Evolutionary conservation across 257 asterid species (phyloP).

Genomic region (Solanum pinnatisectum): DNA sequence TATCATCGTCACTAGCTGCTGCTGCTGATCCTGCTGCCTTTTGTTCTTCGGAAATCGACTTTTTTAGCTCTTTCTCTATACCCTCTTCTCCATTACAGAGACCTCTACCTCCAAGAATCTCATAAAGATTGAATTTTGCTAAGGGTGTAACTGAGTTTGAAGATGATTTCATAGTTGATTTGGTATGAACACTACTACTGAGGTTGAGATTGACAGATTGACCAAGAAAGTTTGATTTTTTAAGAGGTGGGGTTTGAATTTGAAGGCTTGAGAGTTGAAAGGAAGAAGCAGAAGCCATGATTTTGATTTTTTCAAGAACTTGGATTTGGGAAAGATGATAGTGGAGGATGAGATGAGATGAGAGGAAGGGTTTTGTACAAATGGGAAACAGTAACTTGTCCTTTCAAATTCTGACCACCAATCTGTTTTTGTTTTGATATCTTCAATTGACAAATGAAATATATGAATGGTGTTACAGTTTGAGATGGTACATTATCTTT

Average conservation of each 20-base stretch:
- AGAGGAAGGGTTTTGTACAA: not conserved
- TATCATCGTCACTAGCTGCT: not conserved
- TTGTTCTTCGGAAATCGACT: constrained; percentile 20
- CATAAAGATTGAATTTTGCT: constrained; percentile 72
- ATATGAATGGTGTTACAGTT: not conserved
- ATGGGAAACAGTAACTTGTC: not conserved
- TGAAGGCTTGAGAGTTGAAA: constrained; percentile 43
- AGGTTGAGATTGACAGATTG: constrained; percentile 21
- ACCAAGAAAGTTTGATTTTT: constrained; percentile 58
- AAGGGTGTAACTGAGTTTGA: constrained; percentile 8
- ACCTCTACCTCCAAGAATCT: constrained; percentile 80
- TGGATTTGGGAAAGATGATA: not conserved
- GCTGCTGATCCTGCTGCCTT: not conserved
- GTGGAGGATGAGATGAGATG: not conserved
- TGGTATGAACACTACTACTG: constrained; percentile 5
- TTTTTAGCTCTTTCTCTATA: constrained; percentile 43
- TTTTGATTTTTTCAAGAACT: not conserved
- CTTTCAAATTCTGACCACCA: constrained; percentile 33
- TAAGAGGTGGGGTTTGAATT: constrained; percentile 18
- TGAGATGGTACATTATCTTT: not conserved
- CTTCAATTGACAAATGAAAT: not conserved
- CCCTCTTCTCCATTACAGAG: constrained; percentile 74
- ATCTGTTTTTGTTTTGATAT: not conserved
- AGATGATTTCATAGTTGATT: constrained; percentile 15
- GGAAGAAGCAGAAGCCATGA: constrained; percentile 54